Percentiles rank a stretch among this genome's conserved stretches.
phyloP scores from a whole-genome alignment of 345 rosid species.

The Syzygium aqueum region DNA sequence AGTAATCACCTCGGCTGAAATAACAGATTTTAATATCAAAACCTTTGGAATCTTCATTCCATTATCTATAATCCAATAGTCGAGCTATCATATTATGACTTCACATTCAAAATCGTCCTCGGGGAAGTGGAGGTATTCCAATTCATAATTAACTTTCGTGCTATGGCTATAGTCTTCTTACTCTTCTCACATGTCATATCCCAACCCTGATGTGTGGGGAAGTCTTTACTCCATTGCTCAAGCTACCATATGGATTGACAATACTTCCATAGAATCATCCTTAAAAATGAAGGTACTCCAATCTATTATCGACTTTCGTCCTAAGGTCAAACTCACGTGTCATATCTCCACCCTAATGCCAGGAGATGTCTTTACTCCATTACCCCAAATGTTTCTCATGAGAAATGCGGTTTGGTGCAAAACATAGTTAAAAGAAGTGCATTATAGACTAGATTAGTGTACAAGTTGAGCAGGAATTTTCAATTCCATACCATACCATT shows the following conservation, averaged over 20 bases:
- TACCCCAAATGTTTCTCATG: background rate
- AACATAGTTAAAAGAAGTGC: background rate
- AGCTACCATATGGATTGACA: background rate
- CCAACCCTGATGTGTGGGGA: background rate
- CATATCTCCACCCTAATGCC: background rate
- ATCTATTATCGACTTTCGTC: background rate
- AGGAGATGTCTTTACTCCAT: background rate
- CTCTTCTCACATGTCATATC: background rate
- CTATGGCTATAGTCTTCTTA: background rate
- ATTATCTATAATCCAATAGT: background rate
- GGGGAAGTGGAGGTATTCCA: background rate
- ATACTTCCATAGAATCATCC: background rate
- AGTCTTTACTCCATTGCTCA: background rate
- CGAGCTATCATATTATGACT: background rate
- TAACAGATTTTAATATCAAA: accelerated
- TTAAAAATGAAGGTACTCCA: background rate
- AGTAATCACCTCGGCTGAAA: background rate
- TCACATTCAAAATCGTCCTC: background rate
- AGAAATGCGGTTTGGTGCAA: background rate
- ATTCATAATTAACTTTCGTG: background rate
- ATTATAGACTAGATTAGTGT: background rate
- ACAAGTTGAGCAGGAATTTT: background rate
- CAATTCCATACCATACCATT: background rate
- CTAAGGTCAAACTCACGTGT: background rate
- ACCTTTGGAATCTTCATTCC: background rate